Percentiles rank a stretch among this genome's conserved stretches.
These are phyloP conservation scores for Jacaranda copaia DNA, from an alignment of 257 asterid species.

Conservation along the genomic window DNA sequence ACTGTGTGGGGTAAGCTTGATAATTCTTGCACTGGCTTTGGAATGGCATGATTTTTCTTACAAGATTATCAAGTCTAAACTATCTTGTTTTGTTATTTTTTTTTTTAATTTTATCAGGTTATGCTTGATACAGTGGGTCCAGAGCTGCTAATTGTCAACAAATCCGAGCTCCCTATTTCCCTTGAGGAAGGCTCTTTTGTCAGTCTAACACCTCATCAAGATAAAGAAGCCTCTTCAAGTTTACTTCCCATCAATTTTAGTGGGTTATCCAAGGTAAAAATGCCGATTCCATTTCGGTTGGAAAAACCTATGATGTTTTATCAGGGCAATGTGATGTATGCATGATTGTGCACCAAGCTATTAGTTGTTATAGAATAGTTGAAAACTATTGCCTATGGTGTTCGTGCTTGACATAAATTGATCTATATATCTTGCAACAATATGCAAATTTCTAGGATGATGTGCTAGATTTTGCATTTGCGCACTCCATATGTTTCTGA, in stretches of 20 bases:
- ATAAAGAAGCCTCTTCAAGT: conserved; percentile 66
- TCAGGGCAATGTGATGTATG: not conserved
- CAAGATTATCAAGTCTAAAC: not conserved
- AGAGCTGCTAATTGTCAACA: conserved; percentile 74
- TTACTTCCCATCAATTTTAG: conserved; percentile 69
- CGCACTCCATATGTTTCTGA: too few species aligned
- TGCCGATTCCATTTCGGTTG: not conserved
- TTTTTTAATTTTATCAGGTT: conserved; percentile 47
- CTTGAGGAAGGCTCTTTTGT: conserved; percentile 61
- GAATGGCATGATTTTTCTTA: not conserved
- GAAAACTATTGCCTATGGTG: not conserved
- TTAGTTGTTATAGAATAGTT: not conserved
- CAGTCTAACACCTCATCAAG: conserved; percentile 64
- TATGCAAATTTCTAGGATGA: too few species aligned
- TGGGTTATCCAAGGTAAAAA: conserved; percentile 64
- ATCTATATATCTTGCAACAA: not conserved
- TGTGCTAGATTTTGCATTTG: too few species aligned
- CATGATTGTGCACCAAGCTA: not conserved
- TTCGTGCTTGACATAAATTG: not conserved
- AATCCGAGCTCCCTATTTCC: conserved; percentile 56
- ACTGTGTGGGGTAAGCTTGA: conserved; percentile 74
- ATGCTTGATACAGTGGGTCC: conserved; percentile 88
- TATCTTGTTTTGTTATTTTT: not conserved
- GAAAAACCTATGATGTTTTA: not conserved
- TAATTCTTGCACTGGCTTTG: conserved; percentile 20